Evolutionary conservation across 176 grass and related monocot species (phyloP), one percentile per base, ranked within the genome.

Genomic region (Eleusine coracana): DNA sequence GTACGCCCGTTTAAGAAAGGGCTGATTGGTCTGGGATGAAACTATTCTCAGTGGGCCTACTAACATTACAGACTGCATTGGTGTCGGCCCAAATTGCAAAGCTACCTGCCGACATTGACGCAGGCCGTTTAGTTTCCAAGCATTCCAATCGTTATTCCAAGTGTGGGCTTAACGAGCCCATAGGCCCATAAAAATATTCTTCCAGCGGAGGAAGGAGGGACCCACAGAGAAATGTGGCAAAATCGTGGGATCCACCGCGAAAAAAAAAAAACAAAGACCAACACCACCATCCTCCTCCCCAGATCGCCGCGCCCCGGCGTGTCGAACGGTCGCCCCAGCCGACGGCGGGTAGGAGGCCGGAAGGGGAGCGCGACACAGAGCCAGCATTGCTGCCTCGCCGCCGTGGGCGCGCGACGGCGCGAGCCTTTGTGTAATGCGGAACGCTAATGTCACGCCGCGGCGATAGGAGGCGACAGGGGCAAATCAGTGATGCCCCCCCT

Each of bases 271-370:
- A 34, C 31, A 34, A 34, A 34, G 31, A 34, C 31, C 31, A 34
- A 1, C 31, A 34, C 31, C 31, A 34, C 5, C 56, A 21, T 11
- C 10, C 1, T 7, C 68, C 40, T 81, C 14, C 25, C 84, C 38
- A 75, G 70, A 68, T 86, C 70, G 77, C 77, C 84, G 74, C 61
- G 27, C 60, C 10, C n/a, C 49, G 6, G 37, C 44, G 44, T 10
- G 44, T 45, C 9, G 44, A 58, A 58, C 20, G 54, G 5, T 21
- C 54, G 54, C 54, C 17, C 18, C 1, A 58, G 13, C 54, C 54
- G 54, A 58, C 18, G 54, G 54, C 54, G 54, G 18, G 54, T n/a
- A 34, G 31, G 31, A 34, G 31, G 31, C 31, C 31, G 31, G 31
- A 34, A 34, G 31, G 31, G 31, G 31, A 34, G 31, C 31, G 31